Evolutionary conservation across 2,329 filamentous ascomycete species (phyloP), one percentile per base, ranked within the genome.

Genomic region (Myriosclerotinia scirpicola): DNA sequence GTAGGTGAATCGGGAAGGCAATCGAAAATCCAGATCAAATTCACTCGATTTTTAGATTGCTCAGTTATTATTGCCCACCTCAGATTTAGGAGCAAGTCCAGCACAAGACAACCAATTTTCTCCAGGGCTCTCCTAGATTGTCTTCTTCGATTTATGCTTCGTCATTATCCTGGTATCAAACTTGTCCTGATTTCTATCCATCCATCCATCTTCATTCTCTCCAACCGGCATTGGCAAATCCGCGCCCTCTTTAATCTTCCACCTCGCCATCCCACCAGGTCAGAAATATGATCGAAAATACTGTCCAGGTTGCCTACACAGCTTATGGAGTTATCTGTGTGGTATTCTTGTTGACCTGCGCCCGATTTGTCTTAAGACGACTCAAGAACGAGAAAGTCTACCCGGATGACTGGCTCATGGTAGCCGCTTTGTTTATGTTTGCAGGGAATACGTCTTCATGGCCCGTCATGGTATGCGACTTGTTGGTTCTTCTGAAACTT

Each of bases 341-440:
- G 1, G 50, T 54, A 20, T 36, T 54, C 11, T 15, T 63, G 15
- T 34, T 66, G 14, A 22, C 36, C 9, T 48, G 48, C 17, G 8
- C 26, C 20, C 54, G 58, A 38, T 36, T 62, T 22, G 15, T 63
- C 8, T 55, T 66, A 22, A 22, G 58, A 48, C 17, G 42, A 46
- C n/a, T 66, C 50, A 66, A 63, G 5, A 38, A 63, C 42, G 64
- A 66, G 8, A 54, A 3, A 17, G 48, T 40, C n/a, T 46, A 63
- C 17, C 14, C 9, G 3, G 64, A 66, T 40, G 64, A 66, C 34
- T 66, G 52, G 56, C 30, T 63, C 12, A 66, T 66, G 64, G 17
- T 63, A n/a, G 3, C 17, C 11, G 26, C 58, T 42, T 9, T 63
- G 14, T 1, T 54, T 0, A 12, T 55, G 5, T 17, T 54, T 7